Evolutionary conservation across 768 basidiomycete genomes (phyloP), one percentile per base, ranked within the genome.

Genomic region (Hemileccinum impolitum): DNA sequence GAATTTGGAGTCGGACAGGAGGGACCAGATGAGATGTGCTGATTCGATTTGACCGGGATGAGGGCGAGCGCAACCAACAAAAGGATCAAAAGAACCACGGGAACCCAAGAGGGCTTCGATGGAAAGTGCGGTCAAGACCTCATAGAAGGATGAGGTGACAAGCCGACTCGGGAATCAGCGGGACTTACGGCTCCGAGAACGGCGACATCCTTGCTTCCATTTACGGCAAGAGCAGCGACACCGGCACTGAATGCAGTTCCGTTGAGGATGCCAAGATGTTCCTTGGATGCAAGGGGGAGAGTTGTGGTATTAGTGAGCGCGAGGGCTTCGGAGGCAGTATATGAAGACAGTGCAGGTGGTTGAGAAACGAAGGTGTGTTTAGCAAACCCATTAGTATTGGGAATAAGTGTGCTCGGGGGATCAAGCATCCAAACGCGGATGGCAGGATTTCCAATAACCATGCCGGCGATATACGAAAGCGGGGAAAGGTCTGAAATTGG

Each of bases 241-340:
- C 87, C 82, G 0, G 90, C 82, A 30, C 85, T 87, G 67, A 91
- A 91, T 0, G 89, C 87, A 1, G 90, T 91, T 43, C 91, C 92
- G 62, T 94, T 94, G 36, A 90, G 68, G 44, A 90, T 80, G 12
- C 88, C 89, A 13, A 90, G 76, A 54, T 88, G 87, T 46, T 90
- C 88, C 65, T 90, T 90, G 14, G 82, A 83, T 3, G 74, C 78
- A 15, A 90, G 78, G 21, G 79, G 69, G 47, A 92, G 74, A 2
- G 89, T 85, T 38, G 74, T 67, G 23, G 90, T 79, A 32, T 74
- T 68, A 53, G 87, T 83, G 18, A 73, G 72, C 2, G 73, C 70
- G 28, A 90, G 75, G 0, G 85, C 88, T 43, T 78, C 72, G 18
- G 60, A n/a, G 14, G 66, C 62, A 8, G 58, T 26, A 30, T 59